Percentiles rank a stretch among this genome's conserved stretches.
These are phyloP conservation scores for Akanthomyces lecanii DNA, from an alignment of 2,329 filamentous ascomycete species.

Conservation along the genomic window DNA sequence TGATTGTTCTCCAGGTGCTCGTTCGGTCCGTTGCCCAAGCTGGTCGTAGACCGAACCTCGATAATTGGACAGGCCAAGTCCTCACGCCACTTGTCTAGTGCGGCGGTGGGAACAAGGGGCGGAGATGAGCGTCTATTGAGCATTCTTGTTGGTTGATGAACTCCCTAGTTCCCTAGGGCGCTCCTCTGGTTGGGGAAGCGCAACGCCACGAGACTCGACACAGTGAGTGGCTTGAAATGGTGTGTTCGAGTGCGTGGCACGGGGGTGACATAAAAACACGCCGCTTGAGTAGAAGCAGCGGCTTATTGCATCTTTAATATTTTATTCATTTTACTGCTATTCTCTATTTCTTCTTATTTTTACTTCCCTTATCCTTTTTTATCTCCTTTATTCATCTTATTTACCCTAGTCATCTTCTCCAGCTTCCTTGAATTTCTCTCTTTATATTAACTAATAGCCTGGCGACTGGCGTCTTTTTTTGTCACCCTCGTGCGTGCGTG, in stretches of 20 bases:
- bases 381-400: no score
- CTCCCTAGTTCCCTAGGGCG: background rate
- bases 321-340: no score
- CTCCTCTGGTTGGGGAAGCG: conserved; percentile 4
- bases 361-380: no score
- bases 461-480: no score
- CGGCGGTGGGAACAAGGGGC: background rate
- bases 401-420: no score
- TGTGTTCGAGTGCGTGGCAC: background rate
- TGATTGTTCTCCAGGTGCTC: background rate
- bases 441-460: no score
- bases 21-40: background rate
- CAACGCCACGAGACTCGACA: conserved; percentile 8
- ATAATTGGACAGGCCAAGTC: background rate
- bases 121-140: conserved; percentile 12
- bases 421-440: no score
- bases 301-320: no score
- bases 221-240: background rate
- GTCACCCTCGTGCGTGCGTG: no score
- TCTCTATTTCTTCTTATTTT: no score
- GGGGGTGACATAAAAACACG: no score
- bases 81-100: background rate
- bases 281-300: no score
- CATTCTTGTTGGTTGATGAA: conserved; percentile 7
- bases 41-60: background rate